These are phyloP conservation scores for Zanthoxylum bungeanum DNA, from an alignment of 345 rosid species.

Conservation along the genomic window DNA sequence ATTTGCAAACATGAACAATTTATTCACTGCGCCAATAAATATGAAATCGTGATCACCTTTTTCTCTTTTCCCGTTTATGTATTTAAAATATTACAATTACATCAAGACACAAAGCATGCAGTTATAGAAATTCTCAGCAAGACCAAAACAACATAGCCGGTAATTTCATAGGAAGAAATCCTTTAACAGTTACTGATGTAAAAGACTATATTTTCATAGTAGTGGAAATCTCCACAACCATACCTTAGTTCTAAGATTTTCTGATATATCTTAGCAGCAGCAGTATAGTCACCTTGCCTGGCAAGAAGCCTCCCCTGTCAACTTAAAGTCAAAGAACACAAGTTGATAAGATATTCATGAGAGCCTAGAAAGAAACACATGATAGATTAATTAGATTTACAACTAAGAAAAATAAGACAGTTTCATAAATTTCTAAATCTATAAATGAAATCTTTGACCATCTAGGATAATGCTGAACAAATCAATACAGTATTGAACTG, in stretches of 20 bases:
- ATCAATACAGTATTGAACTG: neutral
- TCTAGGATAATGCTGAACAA: neutral
- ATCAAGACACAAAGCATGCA: neutral
- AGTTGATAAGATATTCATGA: conserved; percentile 28
- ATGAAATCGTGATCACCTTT: too few relatives aligned
- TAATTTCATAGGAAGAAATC: neutral
- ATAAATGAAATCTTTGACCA: neutral
- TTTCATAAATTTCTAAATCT: neutral
- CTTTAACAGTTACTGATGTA: neutral
- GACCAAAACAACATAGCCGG: neutral
- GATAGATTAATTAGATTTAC: neutral
- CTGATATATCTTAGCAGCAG: conserved; percentile 60
- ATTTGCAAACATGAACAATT: neutral
- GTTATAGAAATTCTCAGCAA: neutral
- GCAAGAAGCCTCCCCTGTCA: conserved; percentile 98
- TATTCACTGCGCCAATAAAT: neutral
- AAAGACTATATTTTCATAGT: neutral
- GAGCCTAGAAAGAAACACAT: neutral
- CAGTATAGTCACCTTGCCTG: conserved; percentile 61
- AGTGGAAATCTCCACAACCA: conserved; percentile 19
- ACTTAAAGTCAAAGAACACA: conserved; percentile 70
- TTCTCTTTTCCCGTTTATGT: neutral
- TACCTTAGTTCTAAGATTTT: conserved; percentile 83
- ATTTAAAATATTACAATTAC: too few relatives aligned
- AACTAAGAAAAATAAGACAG: neutral